phyloP scores from a whole-genome alignment of 2,329 filamentous ascomycete genomes.

The Decorospora gaudefroyi region DNA sequence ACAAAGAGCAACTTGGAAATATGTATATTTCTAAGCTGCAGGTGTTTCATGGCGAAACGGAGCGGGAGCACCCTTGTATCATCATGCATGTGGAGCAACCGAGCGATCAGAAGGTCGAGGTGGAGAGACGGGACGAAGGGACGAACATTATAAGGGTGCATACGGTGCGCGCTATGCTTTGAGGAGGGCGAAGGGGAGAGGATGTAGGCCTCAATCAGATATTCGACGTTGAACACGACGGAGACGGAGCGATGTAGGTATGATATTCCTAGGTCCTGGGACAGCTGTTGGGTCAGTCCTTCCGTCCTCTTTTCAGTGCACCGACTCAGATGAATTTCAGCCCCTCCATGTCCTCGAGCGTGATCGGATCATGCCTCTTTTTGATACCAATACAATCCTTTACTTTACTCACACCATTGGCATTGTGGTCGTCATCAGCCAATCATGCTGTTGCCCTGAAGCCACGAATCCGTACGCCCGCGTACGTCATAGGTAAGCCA shows the following conservation, averaged over 20 bases:
- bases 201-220: background rate
- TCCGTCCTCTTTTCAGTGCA: no score
- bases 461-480: background rate
- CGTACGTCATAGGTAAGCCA: constrained; percentile 17
- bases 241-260: no score
- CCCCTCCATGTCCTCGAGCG: no score
- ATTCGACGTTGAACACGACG: no score
- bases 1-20: constrained; percentile 24
- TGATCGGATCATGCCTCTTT: no score
- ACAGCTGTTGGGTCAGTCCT: no score
- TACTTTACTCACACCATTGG: no score
- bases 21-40: constrained; percentile 25
- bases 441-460: constrained; percentile 1
- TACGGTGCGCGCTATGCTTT: constrained; percentile 6
- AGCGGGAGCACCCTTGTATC: constrained; percentile 17
- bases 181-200: background rate
- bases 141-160: constrained; percentile 5
- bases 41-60: constrained; percentile 18
- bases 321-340: no score
- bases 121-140: background rate
- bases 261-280: no score
- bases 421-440: background rate
- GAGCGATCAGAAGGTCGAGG: background rate
- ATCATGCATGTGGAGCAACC: constrained; percentile 19
- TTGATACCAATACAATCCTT: no score